Evolutionary conservation across 2,329 filamentous ascomycete genomes (phyloP).

Genomic region (Emmonsiellopsis sp.): DNA sequence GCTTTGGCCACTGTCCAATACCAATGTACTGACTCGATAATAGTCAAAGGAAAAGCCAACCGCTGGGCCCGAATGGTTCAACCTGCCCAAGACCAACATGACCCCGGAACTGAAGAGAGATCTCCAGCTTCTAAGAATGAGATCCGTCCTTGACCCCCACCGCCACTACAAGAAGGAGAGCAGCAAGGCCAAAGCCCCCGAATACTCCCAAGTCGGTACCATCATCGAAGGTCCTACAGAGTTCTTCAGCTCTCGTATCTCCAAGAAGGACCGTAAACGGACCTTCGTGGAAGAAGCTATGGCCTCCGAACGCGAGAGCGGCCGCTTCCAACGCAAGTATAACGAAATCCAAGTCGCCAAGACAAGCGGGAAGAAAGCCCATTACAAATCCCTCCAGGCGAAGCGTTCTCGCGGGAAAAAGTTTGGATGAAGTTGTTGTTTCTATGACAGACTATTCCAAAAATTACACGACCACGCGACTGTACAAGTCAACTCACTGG

Average conservation of each 20-base stretch:
- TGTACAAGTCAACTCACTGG: background rate
- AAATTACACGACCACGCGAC: background rate
- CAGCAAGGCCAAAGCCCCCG: conserved; percentile 60
- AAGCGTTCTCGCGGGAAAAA: conserved; percentile 33
- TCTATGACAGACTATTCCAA: background rate
- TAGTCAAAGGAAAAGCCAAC: conserved; percentile 47
- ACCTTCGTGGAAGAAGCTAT: conserved; percentile 82
- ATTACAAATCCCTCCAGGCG: conserved; percentile 71
- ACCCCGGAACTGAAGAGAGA: conserved; percentile 83
- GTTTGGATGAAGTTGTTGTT: conserved; percentile 6
- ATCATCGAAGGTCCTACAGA: conserved; percentile 84
- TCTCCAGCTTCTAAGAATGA: conserved; percentile 80
- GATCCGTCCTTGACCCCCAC: conserved; percentile 80
- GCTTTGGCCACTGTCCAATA: conserved; percentile 1
- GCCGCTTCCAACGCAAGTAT: conserved; percentile 81
- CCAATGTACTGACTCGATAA: conserved; percentile 8
- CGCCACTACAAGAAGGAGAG: conserved; percentile 83
- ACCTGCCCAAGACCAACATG: conserved; percentile 73
- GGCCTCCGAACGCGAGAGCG: conserved; percentile 53
- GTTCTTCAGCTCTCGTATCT: conserved; percentile 70
- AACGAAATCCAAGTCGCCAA: conserved; percentile 73
- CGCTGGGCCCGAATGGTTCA: conserved; percentile 77
- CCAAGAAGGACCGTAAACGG: conserved; percentile 77
- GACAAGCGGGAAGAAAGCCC: conserved; percentile 77
- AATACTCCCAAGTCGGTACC: conserved; percentile 82